phyloP scores from a whole-genome alignment of 176 grass and related monocot species.

The Thinopyrum elongatum region DNA sequence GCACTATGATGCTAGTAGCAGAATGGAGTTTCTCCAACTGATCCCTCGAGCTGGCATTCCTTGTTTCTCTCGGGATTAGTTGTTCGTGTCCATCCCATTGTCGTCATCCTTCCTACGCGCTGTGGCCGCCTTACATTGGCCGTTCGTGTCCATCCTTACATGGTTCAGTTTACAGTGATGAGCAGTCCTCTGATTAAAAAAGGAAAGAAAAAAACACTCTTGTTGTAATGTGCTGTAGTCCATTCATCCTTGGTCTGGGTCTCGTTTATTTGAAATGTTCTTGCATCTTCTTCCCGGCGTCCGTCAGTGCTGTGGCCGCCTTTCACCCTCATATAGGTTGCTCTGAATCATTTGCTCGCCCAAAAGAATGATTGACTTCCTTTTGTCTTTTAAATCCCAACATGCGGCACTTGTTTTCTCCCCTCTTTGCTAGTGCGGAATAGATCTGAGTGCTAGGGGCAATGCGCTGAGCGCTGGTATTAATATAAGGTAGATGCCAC shows the following conservation, averaged over 20 bases:
- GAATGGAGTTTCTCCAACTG: not conserved
- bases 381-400: slow-evolving; percentile 19
- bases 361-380: slow-evolving; percentile 27
- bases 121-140: too few relatives aligned
- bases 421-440: slow-evolving; percentile 19
- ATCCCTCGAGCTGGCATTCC: slow-evolving; percentile 35
- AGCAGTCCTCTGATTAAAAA: slow-evolving; percentile 10
- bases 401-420: slow-evolving; percentile 37
- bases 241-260: slow-evolving; percentile 21
- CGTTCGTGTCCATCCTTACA: too few relatives aligned
- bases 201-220: not conserved
- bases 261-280: not conserved
- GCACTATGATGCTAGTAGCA: not conserved
- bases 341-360: slow-evolving; percentile 17
- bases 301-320: slow-evolving; percentile 22
- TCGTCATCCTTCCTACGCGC: slow-evolving; percentile 30
- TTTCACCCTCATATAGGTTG: slow-evolving; percentile 17
- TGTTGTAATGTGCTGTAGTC: not conserved
- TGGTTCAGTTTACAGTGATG: slow-evolving; percentile 28
- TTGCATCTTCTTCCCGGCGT: not conserved
- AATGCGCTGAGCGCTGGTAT: slow-evolving; percentile 22
- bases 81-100: slow-evolving; percentile 37
- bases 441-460: slow-evolving; percentile 37
- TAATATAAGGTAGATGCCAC: slow-evolving; percentile 49
- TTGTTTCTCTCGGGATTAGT: slow-evolving; percentile 49